Conservation (phyloP, 495 filamentous ascomycete species). For the Poronia punctata region DNA sequence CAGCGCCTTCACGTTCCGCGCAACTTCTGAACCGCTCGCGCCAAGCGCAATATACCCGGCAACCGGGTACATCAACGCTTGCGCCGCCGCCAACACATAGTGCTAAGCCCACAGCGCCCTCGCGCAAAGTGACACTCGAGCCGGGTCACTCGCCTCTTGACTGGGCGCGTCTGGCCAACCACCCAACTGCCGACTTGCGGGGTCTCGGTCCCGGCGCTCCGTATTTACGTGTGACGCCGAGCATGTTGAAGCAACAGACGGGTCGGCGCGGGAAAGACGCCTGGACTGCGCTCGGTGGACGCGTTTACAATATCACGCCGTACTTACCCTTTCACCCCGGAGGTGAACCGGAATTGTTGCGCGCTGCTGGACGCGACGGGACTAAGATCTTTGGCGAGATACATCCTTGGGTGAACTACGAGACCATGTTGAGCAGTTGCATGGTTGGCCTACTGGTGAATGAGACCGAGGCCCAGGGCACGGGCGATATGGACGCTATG, state of each 20-base stretch:
- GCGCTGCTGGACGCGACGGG: constrained; percentile 70
- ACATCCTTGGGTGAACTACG: constrained; percentile 98
- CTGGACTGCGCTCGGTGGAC: constrained; percentile 80
- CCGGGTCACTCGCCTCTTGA: constrained; percentile 91
- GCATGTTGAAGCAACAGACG: constrained; percentile 63
- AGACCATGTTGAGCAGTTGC: constrained; percentile 83
- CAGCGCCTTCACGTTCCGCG: constrained; percentile 9
- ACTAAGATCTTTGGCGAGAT: constrained; percentile 80
- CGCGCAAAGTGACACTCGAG: constrained; percentile 58
- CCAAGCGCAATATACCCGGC: constrained; percentile 25
- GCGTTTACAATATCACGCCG: constrained; percentile 88
- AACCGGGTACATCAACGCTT: constrained; percentile 30
- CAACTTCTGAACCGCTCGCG: constrained; percentile 20
- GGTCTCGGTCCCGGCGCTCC: constrained; percentile 38
- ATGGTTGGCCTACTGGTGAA: constrained; percentile 77
- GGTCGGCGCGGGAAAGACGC: constrained; percentile 76
- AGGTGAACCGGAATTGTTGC: constrained; percentile 77
- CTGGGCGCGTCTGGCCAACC: constrained; percentile 75
- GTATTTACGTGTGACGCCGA: constrained; percentile 64
- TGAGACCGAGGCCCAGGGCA: constrained; percentile 53
- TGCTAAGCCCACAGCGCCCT: constrained; percentile 41
- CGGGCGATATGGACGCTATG: constrained; percentile 55
- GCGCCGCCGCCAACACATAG: constrained; percentile 42
- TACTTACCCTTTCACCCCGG: constrained; percentile 91
- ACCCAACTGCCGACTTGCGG: constrained; percentile 60